Conservation (phyloP, 768 basidiomycete species). For the Tricholoma flavovirens region DNA sequence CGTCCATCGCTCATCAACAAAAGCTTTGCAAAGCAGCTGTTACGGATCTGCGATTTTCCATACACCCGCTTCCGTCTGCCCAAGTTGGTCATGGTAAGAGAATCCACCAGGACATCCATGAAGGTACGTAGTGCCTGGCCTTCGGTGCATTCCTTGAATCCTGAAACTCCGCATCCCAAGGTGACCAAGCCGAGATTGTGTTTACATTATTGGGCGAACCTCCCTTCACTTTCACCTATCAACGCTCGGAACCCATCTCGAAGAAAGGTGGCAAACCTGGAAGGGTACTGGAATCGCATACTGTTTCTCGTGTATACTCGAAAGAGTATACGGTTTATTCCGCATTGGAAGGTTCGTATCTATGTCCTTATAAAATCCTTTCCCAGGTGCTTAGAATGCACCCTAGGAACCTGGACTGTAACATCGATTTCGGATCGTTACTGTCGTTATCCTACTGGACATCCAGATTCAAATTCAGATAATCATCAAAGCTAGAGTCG, state of each 20-base stretch:
- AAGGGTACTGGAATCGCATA: slow-evolving; percentile 88
- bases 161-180: slow-evolving; percentile 28
- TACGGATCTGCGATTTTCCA: slow-evolving; percentile 62
- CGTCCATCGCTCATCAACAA: slow-evolving; percentile 87
- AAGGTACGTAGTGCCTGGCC: slow-evolving; percentile 53
- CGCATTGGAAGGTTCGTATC: slow-evolving; percentile 76
- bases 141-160: background rate
- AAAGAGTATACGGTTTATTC: slow-evolving; percentile 89
- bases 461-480: slow-evolving; percentile 42
- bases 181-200: slow-evolving; percentile 89
- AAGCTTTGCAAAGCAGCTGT: slow-evolving; percentile 85
- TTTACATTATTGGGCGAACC: slow-evolving; percentile 89
- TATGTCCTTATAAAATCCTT: background rate
- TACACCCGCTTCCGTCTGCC: slow-evolving; percentile 84
- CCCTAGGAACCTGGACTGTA: slow-evolving; percentile 82
- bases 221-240: slow-evolving; percentile 95
- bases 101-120: slow-evolving; percentile 81
- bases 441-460: slow-evolving; percentile 80
- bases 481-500: slow-evolving; percentile 25
- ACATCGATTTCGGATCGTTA: slow-evolving; percentile 86
- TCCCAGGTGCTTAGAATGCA: background rate
- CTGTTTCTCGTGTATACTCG: slow-evolving; percentile 70
- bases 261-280: slow-evolving; percentile 66
- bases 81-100: slow-evolving; percentile 83
- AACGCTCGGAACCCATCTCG: slow-evolving; percentile 65